Evolutionary conservation across 306 rosid genomes (phyloP).

Genomic region (Trifolium subterraneum): DNA sequence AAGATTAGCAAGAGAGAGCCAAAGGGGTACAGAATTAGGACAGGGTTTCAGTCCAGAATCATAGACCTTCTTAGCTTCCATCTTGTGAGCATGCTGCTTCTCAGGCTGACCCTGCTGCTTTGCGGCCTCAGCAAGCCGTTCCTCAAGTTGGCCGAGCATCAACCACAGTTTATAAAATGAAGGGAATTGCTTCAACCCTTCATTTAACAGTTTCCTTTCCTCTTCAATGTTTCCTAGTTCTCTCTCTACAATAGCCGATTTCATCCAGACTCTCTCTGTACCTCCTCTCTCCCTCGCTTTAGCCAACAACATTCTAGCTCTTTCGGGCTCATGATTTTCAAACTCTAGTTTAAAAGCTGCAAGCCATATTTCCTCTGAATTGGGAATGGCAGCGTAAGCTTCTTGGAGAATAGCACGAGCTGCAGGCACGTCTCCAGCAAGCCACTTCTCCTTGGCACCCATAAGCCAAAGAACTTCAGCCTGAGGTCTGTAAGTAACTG

Average conservation of each 20-base stretch:
- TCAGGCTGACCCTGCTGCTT: constrained; percentile 57
- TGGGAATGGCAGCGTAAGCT: constrained; percentile 92
- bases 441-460: constrained; percentile 99
- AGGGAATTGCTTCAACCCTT: constrained; percentile 80
- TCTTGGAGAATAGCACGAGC: constrained; percentile 91
- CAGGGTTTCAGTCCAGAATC: constrained; percentile 79
- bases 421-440: constrained; percentile 90
- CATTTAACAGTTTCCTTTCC: constrained; percentile 75
- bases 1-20: constrained; percentile 89
- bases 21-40: constrained; percentile 68
- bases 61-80: constrained; percentile 78
- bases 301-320: constrained; percentile 92
- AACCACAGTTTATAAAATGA: constrained; percentile 86
- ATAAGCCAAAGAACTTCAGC: constrained; percentile 98
- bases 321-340: constrained; percentile 91
- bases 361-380: constrained; percentile 95
- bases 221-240: constrained; percentile 79
- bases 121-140: constrained; percentile 54
- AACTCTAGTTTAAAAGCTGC: constrained; percentile 94
- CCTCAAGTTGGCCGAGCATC: constrained; percentile 97
- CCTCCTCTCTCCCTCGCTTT: constrained; percentile 96
- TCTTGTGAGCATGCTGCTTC: constrained; percentile 64
- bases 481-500: constrained; percentile 87
- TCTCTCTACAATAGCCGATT: constrained; percentile 92
- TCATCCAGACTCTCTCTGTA: constrained; percentile 93